Base-by-base conservation (phyloP, 495 filamentous ascomycete species). In the Viridothelium virens region DNA sequence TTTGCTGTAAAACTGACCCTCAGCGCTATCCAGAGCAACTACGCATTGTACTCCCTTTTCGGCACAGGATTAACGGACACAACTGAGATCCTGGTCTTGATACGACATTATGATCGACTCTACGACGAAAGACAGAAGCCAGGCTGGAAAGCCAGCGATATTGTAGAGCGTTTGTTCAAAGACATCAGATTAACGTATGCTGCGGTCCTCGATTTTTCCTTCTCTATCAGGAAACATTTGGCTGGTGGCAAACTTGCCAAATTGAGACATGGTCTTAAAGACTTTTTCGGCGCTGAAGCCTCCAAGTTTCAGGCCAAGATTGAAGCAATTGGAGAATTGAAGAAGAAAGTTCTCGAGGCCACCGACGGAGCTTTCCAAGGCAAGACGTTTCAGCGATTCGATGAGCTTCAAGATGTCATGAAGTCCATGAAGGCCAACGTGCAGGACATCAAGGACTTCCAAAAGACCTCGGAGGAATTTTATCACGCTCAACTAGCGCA, bases 21-120 rank as follows among this genome's bases (percentile, higher is more conserved):
- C 25, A 56, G 39, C 5, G 66, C 66, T 12, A 67, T 67, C n/a
- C 61, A 67, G 46, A 56, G 41, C 31, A 67, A 67, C 61, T 67
- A 67, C 44, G 41, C 16, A 11, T 48, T 67, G 31, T 67, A 67
- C 38, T 36, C 31, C 7, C 46, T 67, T 18, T 67, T 67, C 36
- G 61, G 61, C 2, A 18, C 61, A 18, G 59, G 61, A 6, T 36
- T 67, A 3, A 53, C 61, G 3, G 66, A 67, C 36, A 64, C 63
- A 31, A 48, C 61, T 3, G 59, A 67, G n/a, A 63, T 67, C 10
- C 63, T 67, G 66, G 61, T 67, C 18, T 6, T 67, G 31, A 67
- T 67, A 14, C 38, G 38, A 33, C 38, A 48, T 50, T 67, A 64
- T 44, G 66, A 67, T 37, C 38, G 44, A 25, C 46, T 67, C 33